Conservation (phyloP, 768 basidiomycete genomes). For the Mycena indigotica region DNA sequence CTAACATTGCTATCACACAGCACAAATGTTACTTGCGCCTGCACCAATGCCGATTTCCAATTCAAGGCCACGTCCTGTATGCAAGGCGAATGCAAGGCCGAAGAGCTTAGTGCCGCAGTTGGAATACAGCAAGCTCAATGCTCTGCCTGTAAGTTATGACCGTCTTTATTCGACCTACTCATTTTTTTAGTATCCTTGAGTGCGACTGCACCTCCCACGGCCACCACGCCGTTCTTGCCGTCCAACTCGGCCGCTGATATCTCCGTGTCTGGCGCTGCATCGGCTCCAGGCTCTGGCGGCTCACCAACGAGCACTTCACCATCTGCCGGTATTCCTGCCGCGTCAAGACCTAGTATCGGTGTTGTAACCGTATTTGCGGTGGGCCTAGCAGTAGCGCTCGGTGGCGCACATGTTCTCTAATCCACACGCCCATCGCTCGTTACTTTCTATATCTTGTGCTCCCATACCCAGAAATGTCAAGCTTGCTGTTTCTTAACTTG, state of each 20-base stretch:
- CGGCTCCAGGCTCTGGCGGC: not conserved
- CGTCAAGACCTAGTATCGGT: not conserved
- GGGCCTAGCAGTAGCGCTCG: not conserved
- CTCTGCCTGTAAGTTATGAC: not conserved
- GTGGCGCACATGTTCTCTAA: not conserved
- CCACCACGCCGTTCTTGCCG: conserved; percentile 16
- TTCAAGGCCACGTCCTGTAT: conserved; percentile 1
- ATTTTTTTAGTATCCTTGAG: not conserved
- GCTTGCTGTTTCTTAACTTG: too few relatives aligned
- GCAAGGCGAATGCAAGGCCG: conserved; percentile 6
- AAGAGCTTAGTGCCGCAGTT: not conserved
- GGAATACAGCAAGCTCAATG: not conserved
- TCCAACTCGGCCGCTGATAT: conserved; percentile 15
- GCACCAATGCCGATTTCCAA: conserved; percentile 16
- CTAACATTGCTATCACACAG: not conserved
- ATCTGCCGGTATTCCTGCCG: not conserved
- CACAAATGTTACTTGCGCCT: conserved; percentile 12
- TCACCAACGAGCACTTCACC: not conserved
- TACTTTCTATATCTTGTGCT: too few relatives aligned
- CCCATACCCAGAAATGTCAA: too few relatives aligned
- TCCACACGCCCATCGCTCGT: too few relatives aligned
- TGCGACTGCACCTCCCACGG: conserved; percentile 1
- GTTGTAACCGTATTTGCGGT: not conserved
- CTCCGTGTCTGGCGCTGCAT: not conserved
- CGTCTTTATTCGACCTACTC: not conserved